Evolutionary conservation across 2,329 filamentous ascomycete genomes (phyloP), one percentile per base, ranked within the genome.

Genomic region (Fusarium coffeatum): DNA sequence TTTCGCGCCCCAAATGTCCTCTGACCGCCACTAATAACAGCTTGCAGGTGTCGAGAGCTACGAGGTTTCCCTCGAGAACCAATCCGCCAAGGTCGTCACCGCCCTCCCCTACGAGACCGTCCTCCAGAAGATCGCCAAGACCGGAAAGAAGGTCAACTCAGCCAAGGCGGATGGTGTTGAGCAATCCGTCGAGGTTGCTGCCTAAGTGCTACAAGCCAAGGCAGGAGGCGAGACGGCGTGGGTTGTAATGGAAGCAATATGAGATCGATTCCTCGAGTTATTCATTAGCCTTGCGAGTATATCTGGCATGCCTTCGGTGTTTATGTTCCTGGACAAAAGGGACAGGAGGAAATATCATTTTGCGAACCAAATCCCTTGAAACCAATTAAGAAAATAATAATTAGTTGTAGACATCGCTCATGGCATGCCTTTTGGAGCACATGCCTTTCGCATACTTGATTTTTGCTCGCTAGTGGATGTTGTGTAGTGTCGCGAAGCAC

Each of bases 71-170:
- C 93, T 98, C 77, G 93, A 97, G 69, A 90, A 86, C 72, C 94
- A 98, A 81, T 93, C 88, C 68, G 95, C 93, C 71, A 89, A 89
- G 72, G 88, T 98, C 73, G 84, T 91, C 73, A 89, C 94, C 69
- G 84, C 82, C 58, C 86, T 97, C 68, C 85, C 88, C 62, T 97
- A 95, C 84, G 89, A 93, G 72, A 93, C 89, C 50, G 93, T 97
- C 63, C 89, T 97, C 66, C 86, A 88, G 78, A 97, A 93, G 80
- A 97, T 98, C 81, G 90, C 92, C 87, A 97, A 97, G 89, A 97
- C 94, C 15, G 94, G 94, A 77, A 98, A 98, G 89, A 92, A 91
- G 77, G 90, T 98, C 79, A 97, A 92, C 82, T 89, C 86, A 28
- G 92, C 87, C 73, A 88, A 89, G 84, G 90, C 87, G 25, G 91